Evolutionary conservation across 176 grass and related monocot species (phyloP).

Genomic region (Oryza rufipogon): DNA sequence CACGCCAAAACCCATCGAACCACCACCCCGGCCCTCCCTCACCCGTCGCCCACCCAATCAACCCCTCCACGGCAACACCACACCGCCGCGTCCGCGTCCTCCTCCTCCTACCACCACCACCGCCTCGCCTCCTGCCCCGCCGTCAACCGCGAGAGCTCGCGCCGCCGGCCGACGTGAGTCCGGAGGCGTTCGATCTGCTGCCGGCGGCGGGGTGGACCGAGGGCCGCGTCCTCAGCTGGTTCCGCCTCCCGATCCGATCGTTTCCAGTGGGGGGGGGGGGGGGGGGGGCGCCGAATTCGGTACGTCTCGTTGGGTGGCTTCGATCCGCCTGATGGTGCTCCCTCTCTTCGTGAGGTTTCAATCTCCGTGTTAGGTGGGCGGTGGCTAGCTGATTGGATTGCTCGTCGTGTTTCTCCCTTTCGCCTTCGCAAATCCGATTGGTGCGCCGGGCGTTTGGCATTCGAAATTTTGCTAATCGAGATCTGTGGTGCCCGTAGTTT

Average conservation of each 20-base stretch:
- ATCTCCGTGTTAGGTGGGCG: conserved; percentile 39
- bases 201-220: background rate
- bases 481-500: conserved; percentile 13
- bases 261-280: background rate
- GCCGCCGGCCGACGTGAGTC: background rate
- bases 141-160: background rate
- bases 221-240: background rate
- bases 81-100: too few species aligned
- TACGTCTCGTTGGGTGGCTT: background rate
- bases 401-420: background rate
- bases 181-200: conserved; percentile 23
- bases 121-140: background rate
- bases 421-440: background rate
- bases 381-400: conserved; percentile 14
- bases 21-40: background rate
- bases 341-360: conserved; percentile 17
- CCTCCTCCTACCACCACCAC: background rate
- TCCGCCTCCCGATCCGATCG: conserved; percentile 36
- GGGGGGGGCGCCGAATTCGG: background rate
- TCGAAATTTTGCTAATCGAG: background rate
- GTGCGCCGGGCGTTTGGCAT: background rate
- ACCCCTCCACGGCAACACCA: background rate
- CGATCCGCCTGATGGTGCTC: background rate
- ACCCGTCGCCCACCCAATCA: background rate
- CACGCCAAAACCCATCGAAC: conserved; percentile 44